phyloP scores from a whole-genome alignment of 163 green algal genomes.

The Volvox carteri region DNA sequence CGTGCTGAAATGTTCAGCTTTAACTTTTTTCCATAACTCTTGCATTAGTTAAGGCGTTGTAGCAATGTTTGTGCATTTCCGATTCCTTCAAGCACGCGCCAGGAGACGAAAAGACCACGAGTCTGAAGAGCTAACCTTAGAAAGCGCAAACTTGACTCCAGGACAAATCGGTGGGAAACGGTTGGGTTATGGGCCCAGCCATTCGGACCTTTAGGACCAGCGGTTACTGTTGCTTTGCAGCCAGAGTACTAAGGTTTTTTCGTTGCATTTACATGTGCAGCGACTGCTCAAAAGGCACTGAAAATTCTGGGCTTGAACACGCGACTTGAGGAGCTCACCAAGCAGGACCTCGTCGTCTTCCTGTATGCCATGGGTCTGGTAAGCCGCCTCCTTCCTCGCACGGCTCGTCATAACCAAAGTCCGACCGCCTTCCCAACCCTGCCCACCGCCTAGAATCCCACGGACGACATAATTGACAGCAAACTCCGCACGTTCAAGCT shows the following conservation, averaged over 20 bases:
- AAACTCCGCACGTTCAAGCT: slow-evolving; percentile 68
- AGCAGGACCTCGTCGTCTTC: slow-evolving; percentile 69
- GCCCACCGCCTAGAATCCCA: slow-evolving; percentile 70
- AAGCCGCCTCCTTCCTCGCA: too few relatives aligned
- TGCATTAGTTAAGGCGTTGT: too few relatives aligned
- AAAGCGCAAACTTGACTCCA: slow-evolving; percentile 55
- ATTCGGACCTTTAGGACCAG: background rate
- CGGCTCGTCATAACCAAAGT: too few relatives aligned
- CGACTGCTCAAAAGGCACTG: slow-evolving; percentile 59
- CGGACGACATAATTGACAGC: slow-evolving; percentile 73
- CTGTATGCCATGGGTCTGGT: slow-evolving; percentile 72
- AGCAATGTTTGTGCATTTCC: slow-evolving; percentile 55
- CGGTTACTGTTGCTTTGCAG: too few relatives aligned
- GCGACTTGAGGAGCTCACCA: slow-evolving; percentile 33
- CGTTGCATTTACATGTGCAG: slow-evolving; percentile 47
- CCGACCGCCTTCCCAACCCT: background rate
- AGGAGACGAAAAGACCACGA: background rate
- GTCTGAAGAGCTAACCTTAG: slow-evolving; percentile 39
- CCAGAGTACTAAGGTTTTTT: too few relatives aligned
- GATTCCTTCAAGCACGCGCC: slow-evolving; percentile 13
- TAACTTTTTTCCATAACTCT: too few relatives aligned
- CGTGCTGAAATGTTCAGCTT: too few relatives aligned
- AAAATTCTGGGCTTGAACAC: slow-evolving; percentile 59
- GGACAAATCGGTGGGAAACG: slow-evolving; percentile 56
- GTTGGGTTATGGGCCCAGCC: background rate